Evolutionary conservation across 2,329 filamentous ascomycete species (phyloP).

Genomic region (Ascomycota sp.): DNA sequence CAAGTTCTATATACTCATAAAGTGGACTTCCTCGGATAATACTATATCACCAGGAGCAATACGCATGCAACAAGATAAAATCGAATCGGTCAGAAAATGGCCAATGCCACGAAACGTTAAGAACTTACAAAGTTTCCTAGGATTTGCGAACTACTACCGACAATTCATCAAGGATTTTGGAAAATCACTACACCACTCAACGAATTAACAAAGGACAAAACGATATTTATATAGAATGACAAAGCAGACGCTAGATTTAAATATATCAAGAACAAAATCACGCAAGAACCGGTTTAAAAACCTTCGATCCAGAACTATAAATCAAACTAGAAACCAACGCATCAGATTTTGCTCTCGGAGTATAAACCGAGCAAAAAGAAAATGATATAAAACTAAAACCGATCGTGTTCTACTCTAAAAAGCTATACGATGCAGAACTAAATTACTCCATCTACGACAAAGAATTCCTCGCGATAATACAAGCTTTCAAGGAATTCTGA

Average conservation of each 20-base stretch:
- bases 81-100: conserved; percentile 1
- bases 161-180: conserved; percentile 4
- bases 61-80: background rate
- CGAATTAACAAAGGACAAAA: background rate
- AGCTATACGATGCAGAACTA: conserved; percentile 2
- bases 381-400: conserved; percentile 2
- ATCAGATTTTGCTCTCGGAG: conserved; percentile 1
- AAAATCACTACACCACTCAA: conserved; percentile 1
- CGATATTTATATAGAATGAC: background rate
- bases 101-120: conserved; percentile 1
- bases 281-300: background rate
- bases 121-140: conserved; percentile 1
- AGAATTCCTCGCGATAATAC: conserved; percentile 7
- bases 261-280: background rate
- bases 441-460: conserved; percentile 8
- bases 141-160: conserved; percentile 4
- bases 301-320: background rate
- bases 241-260: background rate
- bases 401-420: conserved; percentile 4
- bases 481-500: conserved; percentile 6
- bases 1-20: conserved; percentile 1
- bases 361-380: conserved; percentile 3
- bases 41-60: background rate
- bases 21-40: conserved; percentile 1
- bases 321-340: background rate